Percentiles rank a stretch among this genome's conserved stretches.
These are phyloP conservation scores for Skeletonema grethae DNA, from an alignment of 108 stramenopile species.

Conservation along the genomic window DNA sequence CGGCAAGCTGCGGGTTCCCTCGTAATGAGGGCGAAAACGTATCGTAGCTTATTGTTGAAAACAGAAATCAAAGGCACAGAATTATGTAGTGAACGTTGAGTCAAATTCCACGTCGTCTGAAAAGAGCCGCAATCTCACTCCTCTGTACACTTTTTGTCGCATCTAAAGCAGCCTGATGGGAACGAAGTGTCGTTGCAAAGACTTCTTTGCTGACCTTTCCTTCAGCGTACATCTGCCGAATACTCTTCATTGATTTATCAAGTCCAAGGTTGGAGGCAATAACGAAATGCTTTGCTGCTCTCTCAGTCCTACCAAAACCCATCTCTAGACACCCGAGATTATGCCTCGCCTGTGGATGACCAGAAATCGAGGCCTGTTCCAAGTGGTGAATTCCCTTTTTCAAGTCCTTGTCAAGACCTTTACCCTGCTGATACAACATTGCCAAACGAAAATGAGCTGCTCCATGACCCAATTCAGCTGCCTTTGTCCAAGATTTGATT, in stretches of 20 bases:
- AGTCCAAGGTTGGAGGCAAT: not conserved
- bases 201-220: conserved; percentile 4
- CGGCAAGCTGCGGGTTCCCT: no score
- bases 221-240: not conserved
- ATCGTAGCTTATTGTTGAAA: no score
- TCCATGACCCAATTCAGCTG: not conserved
- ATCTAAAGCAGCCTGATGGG: conserved; percentile 6
- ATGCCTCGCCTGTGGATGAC: not conserved
- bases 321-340: not conserved
- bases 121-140: no score
- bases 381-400: not conserved
- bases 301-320: not conserved
- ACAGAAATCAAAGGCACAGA: no score
- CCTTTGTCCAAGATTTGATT: conserved; percentile 1
- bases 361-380: not conserved
- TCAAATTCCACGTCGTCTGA: no score
- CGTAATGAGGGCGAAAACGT: no score
- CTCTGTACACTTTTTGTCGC: conserved; percentile 8
- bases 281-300: conserved; percentile 7
- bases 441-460: not conserved
- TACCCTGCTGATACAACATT: not conserved
- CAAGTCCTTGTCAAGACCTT: not conserved
- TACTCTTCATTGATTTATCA: not conserved
- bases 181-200: not conserved
- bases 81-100: no score